phyloP scores from a whole-genome alignment of 176 grass and related monocot genomes.

The Pontederia paniculata region DNA sequence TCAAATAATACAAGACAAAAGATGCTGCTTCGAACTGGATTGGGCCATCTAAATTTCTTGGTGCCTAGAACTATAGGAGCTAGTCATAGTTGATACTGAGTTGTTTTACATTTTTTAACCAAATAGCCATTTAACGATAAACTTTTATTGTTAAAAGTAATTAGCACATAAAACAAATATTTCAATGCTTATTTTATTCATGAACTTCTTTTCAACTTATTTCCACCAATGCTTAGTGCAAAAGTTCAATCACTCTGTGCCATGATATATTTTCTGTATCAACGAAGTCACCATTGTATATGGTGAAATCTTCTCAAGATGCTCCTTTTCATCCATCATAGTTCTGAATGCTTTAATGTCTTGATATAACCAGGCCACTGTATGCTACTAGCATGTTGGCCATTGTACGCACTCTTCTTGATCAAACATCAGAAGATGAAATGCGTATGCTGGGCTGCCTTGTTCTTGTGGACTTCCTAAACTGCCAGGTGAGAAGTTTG shows the following conservation, averaged over 20 bases:
- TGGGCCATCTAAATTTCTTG: no score
- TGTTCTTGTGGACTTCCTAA: constrained; percentile 82
- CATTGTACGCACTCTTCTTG: constrained; percentile 64
- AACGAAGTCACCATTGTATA: no score
- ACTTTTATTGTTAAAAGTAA: no score
- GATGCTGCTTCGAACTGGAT: no score
- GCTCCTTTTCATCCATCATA: not conserved
- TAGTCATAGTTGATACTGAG: no score
- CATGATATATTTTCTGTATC: no score
- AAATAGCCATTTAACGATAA: no score
- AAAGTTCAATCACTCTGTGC: no score
- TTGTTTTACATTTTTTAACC: no score
- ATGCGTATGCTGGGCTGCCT: constrained; percentile 59
- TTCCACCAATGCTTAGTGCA: not conserved
- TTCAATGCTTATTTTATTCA: not conserved
- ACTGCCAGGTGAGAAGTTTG: constrained; percentile 47
- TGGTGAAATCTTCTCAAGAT: not conserved
- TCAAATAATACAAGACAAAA: no score
- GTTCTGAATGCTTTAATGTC: constrained; percentile 7
- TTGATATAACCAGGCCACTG: constrained; percentile 53
- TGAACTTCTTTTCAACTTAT: not conserved
- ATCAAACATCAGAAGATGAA: constrained; percentile 64
- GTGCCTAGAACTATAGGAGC: no score
- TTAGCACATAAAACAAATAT: no score
- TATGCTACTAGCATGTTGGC: constrained; percentile 70